Conservation (phyloP, 2,329 filamentous ascomycete species). For the Cercospora sesami region DNA sequence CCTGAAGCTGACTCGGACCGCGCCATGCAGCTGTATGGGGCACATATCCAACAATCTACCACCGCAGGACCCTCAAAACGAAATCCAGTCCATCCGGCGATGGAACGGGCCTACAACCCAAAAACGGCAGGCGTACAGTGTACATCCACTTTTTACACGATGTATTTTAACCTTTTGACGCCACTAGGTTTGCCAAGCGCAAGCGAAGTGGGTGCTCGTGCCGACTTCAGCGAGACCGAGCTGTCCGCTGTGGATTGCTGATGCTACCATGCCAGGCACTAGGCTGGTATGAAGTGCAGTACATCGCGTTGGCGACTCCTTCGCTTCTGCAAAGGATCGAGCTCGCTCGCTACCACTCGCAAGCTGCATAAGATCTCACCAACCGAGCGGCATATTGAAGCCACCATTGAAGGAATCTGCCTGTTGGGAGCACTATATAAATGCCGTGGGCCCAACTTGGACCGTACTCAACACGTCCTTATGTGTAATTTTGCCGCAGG, state of each 20-base stretch:
- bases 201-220: neutral
- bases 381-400: neutral
- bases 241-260: neutral
- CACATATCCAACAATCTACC: neutral
- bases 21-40: too few relatives aligned
- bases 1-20: too few relatives aligned
- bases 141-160: neutral
- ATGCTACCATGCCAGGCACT: neutral
- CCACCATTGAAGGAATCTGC: neutral
- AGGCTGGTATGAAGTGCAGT: neutral
- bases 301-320: neutral
- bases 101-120: neutral
- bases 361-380: neutral
- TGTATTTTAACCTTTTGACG: neutral
- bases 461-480: neutral
- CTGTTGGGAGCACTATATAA: neutral
- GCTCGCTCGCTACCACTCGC: neutral
- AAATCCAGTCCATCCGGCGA: neutral
- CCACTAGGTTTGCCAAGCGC: neutral
- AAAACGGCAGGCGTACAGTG: neutral
- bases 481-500: neutral
- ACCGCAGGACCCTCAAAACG: neutral
- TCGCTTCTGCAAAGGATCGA: neutral
- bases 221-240: neutral
- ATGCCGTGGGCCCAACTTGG: neutral